phyloP scores from a whole-genome alignment of 2,329 filamentous ascomycete genomes.

The Fusarium camptoceras region DNA sequence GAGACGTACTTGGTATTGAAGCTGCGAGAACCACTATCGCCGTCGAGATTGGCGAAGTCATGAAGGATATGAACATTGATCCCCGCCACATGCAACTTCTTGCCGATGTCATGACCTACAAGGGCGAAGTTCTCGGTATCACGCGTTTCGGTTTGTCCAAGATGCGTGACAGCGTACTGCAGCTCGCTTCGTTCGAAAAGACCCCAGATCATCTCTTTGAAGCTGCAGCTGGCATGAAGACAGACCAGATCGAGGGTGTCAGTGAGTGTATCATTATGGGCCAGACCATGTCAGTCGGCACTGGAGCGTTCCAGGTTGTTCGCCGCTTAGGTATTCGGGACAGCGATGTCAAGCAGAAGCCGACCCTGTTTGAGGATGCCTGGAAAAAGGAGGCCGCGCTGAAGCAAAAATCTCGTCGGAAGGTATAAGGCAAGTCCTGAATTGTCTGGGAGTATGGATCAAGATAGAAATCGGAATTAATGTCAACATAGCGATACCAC shows the following conservation, averaged over 20 bases:
- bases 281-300: constrained; percentile 91
- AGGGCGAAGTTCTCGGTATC: constrained; percentile 95
- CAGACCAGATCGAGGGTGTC: constrained; percentile 91
- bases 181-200: constrained; percentile 97
- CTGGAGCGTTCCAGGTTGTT: constrained; percentile 91
- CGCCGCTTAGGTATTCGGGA: constrained; percentile 76
- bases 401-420: constrained; percentile 39
- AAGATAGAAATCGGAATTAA: constrained; percentile 7
- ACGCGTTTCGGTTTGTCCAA: constrained; percentile 96
- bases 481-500: constrained; percentile 26
- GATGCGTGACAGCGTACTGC: constrained; percentile 93
- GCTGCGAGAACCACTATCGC: constrained; percentile 92
- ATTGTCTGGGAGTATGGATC: not conserved
- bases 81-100: constrained; percentile 97
- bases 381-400: constrained; percentile 57
- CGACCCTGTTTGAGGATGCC: constrained; percentile 77
- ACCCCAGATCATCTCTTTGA: constrained; percentile 98
- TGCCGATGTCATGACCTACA: constrained; percentile 99
- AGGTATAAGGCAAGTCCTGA: constrained; percentile 9
- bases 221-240: constrained; percentile 91
- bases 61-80: constrained; percentile 95
- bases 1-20: constrained; percentile 91
- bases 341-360: constrained; percentile 66
- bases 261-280: constrained; percentile 99
- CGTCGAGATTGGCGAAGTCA: constrained; percentile 86